Base-by-base conservation (phyloP, 805 yeast species). In the Starmera pachycereana region DNA sequence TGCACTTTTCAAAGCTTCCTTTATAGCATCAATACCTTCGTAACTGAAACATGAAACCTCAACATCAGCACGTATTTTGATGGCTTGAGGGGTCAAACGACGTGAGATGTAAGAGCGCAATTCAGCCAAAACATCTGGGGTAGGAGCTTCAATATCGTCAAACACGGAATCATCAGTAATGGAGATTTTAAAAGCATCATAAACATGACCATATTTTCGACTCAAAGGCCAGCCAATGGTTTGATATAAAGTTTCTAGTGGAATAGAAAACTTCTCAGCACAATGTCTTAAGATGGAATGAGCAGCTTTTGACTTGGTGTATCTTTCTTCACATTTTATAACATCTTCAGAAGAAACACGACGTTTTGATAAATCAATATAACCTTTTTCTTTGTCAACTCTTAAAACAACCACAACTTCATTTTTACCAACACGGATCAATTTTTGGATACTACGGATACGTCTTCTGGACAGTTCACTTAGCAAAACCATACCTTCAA, bases 221-320 rank as follows among this genome's bases (percentile, higher is more conserved):
- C 94, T 86, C 63, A 92, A 74, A 35, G 98, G 98, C 98, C 98
- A 92, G 29, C 97, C 97, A 56, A 90, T 77, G 27, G 85, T 72
- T 65, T 81, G 79, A 65, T 92, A 92, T 61, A 92, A 71, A 28
- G 71, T 72, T 65, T 90, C 97, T 57, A 92, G 74, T 32, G 95
- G 77, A 39, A 88, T 71, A 60, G 82, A 83, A 68, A 86, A 90
- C 63, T 90, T 92, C 63, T 92, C 98, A 42, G 98, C 97, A 64
- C 97, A 92, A 64, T 92, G 96, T 66, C 98, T 83, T 60, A 92
- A 72, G 56, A 92, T 92, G n/a, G 97, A 88, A 68, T 92, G 97
- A 42, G 94, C 96, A 34, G 97, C 92, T 69, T 92, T 92, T 49
- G 95, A 83, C 67, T 89, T 90, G 68, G 86, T 90, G 68, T 85